Evolutionary conservation across 495 filamentous ascomycete species (phyloP).

Genomic region (Chaetomium fimeti): DNA sequence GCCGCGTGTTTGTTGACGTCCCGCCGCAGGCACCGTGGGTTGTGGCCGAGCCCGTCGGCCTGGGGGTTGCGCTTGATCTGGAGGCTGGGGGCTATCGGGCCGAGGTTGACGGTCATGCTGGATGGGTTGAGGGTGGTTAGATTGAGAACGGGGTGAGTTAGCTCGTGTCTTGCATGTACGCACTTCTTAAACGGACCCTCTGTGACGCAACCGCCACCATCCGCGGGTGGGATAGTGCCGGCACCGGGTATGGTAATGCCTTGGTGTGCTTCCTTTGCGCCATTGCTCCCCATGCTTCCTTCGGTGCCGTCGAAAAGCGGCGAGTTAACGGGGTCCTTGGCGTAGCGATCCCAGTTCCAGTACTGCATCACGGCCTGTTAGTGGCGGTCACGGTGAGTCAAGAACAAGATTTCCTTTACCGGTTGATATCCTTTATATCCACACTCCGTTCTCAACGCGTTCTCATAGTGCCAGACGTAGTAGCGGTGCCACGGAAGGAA

Average conservation of each 20-base stretch:
- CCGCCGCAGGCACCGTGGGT: conserved; percentile 65
- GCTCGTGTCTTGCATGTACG: background rate
- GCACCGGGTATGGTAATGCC: conserved; percentile 30
- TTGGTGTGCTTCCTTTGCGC: conserved; percentile 34
- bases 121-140: background rate
- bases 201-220: conserved; percentile 64
- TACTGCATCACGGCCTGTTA: conserved; percentile 13
- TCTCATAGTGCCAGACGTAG: conserved; percentile 62
- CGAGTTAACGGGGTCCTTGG: conserved; percentile 30
- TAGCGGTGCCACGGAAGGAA: conserved; percentile 73
- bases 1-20: conserved; percentile 58
- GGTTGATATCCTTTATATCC: conserved; percentile 57
- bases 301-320: conserved; percentile 36
- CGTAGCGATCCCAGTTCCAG: conserved; percentile 36
- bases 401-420: conserved; percentile 14
- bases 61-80: conserved; percentile 40
- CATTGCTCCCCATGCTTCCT: conserved; percentile 31
- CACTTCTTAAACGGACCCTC: conserved; percentile 57
- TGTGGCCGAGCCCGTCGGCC: conserved; percentile 42
- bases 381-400: background rate
- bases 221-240: conserved; percentile 44
- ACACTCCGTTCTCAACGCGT: conserved; percentile 65
- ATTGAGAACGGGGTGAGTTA: too few species aligned
- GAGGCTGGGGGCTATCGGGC: conserved; percentile 37
- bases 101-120: conserved; percentile 31